Conservation (phyloP, 805 yeast species). For the Pichia cabralensis region DNA sequence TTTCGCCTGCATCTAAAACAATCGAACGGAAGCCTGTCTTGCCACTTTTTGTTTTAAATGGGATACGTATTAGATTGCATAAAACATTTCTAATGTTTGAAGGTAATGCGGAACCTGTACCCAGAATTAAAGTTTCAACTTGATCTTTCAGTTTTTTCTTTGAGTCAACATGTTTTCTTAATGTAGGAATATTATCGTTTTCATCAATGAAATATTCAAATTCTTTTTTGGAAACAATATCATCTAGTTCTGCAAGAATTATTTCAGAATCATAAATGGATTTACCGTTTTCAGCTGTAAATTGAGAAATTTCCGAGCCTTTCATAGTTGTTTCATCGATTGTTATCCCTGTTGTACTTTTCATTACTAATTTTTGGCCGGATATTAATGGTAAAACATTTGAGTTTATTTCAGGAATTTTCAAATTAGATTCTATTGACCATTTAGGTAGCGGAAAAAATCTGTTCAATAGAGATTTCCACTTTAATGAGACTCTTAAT, state of each 20-base stretch:
- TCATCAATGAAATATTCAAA: slow-evolving; percentile 6
- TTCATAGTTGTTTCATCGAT: slow-evolving; percentile 5
- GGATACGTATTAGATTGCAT: slow-evolving; percentile 67
- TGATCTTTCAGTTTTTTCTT: slow-evolving; percentile 31
- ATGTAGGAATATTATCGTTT: background rate
- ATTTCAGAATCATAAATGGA: slow-evolving; percentile 22
- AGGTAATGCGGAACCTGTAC: slow-evolving; percentile 92
- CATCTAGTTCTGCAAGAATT: slow-evolving; percentile 6
- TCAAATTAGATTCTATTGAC: slow-evolving; percentile 20
- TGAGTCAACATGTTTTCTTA: slow-evolving; percentile 6
- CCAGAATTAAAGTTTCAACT: slow-evolving; percentile 66
- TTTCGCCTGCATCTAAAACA: slow-evolving; percentile 92
- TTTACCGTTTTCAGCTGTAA: slow-evolving; percentile 17
- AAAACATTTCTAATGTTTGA: slow-evolving; percentile 77
- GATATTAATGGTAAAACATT: slow-evolving; percentile 21
- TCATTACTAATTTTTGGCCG: slow-evolving; percentile 19
- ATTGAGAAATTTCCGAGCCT: slow-evolving; percentile 3
- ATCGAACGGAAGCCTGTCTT: slow-evolving; percentile 30
- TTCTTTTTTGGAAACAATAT: slow-evolving; percentile 6
- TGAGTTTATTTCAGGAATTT: slow-evolving; percentile 16
- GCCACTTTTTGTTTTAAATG: slow-evolving; percentile 25
- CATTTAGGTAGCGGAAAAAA: slow-evolving; percentile 34
- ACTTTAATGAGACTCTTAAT: slow-evolving; percentile 42
- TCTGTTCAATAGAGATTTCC: slow-evolving; percentile 41
- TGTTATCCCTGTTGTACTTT: slow-evolving; percentile 10